Base-by-base conservation (phyloP, 768 basidiomycete species). In the Candolleomyces efflorescens region DNA sequence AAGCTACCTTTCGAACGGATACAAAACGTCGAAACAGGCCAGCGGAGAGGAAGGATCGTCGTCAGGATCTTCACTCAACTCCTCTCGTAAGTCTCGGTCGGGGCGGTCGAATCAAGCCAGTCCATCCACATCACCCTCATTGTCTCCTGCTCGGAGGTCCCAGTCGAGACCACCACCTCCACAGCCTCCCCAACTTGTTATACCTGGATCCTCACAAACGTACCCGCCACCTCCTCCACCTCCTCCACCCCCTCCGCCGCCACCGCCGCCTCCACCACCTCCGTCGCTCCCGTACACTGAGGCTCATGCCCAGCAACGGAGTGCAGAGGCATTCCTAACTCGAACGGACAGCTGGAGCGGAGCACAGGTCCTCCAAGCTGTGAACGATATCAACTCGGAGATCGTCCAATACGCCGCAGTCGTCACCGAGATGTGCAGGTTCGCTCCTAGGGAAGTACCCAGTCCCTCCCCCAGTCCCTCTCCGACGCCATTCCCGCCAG, bases 361-460 rank as follows among this genome's bases (percentile, higher is more conserved):
- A 12, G 84, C 87, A 1, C 87, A 90, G 67, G 79, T 91, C 67
- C 80, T 91, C 49, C 88, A 91, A 66, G 84, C 87, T 2, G 83
- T 91, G 13, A 85, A 87, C 61, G 89, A 91, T 64, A 78, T 91
- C 68, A 91, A 91, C 66, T 83, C 86, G 0, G 89, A 90, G 69
- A 86, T 90, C 58, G 78, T 89, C n/a, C 89, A 89, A 61, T 88
- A 89, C 59, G 85, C 89, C 9, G 87, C 88, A 15, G 81, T 85
- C 22, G 88, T 86, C 6, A 85, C 86, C 15, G 89, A 92, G 69
- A 74, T 84, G 43, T 84, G 82, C 62, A 77, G 78, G 1, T 84
- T 86, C 64, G 73, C 27, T 0, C 44, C 37, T 5, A 50, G 58
- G 13, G 58, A 59, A 26, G 58, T 58, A 71, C 43, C 66, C 71